Evolutionary conservation across 139 green algal genomes (phyloP).

Genomic region (Dunaliella primolecta): DNA sequence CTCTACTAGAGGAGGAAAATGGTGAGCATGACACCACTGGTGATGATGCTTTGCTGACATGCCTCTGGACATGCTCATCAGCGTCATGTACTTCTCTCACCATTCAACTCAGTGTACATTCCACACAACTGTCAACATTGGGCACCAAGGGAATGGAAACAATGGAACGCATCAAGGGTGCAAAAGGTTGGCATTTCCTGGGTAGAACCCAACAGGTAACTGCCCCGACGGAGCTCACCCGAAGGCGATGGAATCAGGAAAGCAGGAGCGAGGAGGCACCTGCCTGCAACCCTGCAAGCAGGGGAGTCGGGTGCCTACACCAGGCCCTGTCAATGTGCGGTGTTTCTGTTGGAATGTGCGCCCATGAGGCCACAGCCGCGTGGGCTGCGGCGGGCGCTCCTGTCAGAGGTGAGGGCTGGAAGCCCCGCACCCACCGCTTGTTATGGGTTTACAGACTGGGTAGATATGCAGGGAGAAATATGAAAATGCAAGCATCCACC

Average conservation of each 20-base stretch:
- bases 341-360: slow-evolving; percentile 51
- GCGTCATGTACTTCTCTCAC: no score
- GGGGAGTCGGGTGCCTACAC: slow-evolving; percentile 6
- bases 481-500: no score
- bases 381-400: slow-evolving; percentile 27
- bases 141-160: no score
- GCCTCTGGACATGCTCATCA: no score
- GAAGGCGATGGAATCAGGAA: slow-evolving; percentile 65
- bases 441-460: neutral
- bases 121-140: no score
- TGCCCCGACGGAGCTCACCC: slow-evolving; percentile 59
- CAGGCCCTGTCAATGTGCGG: slow-evolving; percentile 35
- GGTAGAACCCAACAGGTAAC: slow-evolving; percentile 64
- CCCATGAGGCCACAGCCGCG: slow-evolving; percentile 24
- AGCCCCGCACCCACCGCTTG: slow-evolving; percentile 12
- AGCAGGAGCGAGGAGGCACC: slow-evolving; percentile 32
- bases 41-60: no score
- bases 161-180: no score
- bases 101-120: no score
- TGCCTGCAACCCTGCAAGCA: slow-evolving; percentile 16
- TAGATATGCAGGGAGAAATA: no score
- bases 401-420: slow-evolving; percentile 17
- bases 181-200: slow-evolving; percentile 65
- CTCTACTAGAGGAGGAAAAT: no score
- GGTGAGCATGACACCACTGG: no score